A percentile compares a stretch with the other conserved stretches of the same genome.
Conservation (phyloP, 148 eudicot species). For the Vaccinium macrocarpon region DNA sequence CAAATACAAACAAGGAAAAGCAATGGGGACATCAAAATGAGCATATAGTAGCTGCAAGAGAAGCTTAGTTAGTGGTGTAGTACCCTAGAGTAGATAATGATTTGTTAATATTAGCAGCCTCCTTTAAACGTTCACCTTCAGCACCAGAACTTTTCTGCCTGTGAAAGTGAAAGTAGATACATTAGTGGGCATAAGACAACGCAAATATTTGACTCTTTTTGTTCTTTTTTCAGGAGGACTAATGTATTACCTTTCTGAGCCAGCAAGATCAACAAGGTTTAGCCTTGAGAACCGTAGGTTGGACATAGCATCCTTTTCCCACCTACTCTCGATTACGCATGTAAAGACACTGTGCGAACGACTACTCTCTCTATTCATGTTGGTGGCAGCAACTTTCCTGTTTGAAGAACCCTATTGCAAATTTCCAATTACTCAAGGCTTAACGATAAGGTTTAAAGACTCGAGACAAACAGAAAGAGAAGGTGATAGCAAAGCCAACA, state of each 20-base stretch:
- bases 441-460: conserved; percentile 1
- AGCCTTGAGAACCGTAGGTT: conserved; percentile 85
- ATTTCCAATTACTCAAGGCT: conserved; percentile 17
- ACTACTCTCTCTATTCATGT: conserved; percentile 99
- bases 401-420: conserved; percentile 78
- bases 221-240: neutral
- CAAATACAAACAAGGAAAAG: neutral
- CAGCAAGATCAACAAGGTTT: conserved; percentile 98
- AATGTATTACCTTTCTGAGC: conserved; percentile 81
- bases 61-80: conserved; percentile 4
- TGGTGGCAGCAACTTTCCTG: conserved; percentile 93
- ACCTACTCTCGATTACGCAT: conserved; percentile 82
- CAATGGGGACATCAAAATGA: neutral
- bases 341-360: conserved; percentile 98
- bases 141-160: conserved; percentile 99
- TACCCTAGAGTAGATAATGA: conserved; percentile 95
- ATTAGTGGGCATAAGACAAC: neutral
- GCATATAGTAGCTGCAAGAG: conserved; percentile 1
- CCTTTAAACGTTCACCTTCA: conserved; percentile 97
- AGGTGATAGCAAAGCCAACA: neutral
- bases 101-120: conserved; percentile 95
- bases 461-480: neutral
- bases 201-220: neutral
- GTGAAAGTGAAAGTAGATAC: conserved; percentile 19
- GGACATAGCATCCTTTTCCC: conserved; percentile 87